Percentiles rank a stretch among this genome's conserved stretches.
phyloP scores from a whole-genome alignment of 2,329 filamentous ascomycete species.

The Exserohilum turcica region DNA sequence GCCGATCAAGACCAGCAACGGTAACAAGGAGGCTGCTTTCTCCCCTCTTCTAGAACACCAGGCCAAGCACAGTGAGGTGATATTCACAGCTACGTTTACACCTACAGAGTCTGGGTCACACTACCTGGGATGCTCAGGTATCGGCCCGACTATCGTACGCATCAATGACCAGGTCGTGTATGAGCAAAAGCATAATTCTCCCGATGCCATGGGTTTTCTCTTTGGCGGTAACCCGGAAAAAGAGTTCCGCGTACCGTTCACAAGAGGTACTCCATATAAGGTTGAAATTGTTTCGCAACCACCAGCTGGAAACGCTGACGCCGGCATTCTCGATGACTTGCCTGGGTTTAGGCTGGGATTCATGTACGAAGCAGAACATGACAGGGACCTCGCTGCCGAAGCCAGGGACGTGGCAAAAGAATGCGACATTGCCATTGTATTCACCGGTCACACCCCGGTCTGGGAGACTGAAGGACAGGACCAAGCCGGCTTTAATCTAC shows the following conservation, averaged over 20 bases:
- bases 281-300: slow-evolving; percentile 64
- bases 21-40: slow-evolving; percentile 34
- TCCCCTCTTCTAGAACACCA: slow-evolving; percentile 30
- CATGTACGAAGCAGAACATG: slow-evolving; percentile 39
- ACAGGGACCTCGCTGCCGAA: slow-evolving; percentile 33
- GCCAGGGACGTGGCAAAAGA: slow-evolving; percentile 34
- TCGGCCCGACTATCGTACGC: slow-evolving; percentile 38
- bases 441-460: slow-evolving; percentile 43
- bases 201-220: slow-evolving; percentile 67
- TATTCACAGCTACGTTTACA: slow-evolving; percentile 30
- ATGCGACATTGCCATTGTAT: slow-evolving; percentile 39
- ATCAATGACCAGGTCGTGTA: slow-evolving; percentile 38
- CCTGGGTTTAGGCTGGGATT: slow-evolving; percentile 44
- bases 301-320: slow-evolving; percentile 53
- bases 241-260: slow-evolving; percentile 62
- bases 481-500: slow-evolving; percentile 60
- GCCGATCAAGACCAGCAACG: slow-evolving; percentile 29
- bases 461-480: slow-evolving; percentile 65
- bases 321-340: slow-evolving; percentile 35
- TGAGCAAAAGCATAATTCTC: slow-evolving; percentile 56
- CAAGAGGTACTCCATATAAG: slow-evolving; percentile 64
- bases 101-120: slow-evolving; percentile 36
- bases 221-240: slow-evolving; percentile 68
- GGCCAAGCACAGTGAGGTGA: slow-evolving; percentile 33
- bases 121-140: slow-evolving; percentile 43